Evolutionary conservation across 140 eudicot genomes (phyloP), one percentile per base, ranked within the genome.

Genomic region (Senecio squalidus): DNA sequence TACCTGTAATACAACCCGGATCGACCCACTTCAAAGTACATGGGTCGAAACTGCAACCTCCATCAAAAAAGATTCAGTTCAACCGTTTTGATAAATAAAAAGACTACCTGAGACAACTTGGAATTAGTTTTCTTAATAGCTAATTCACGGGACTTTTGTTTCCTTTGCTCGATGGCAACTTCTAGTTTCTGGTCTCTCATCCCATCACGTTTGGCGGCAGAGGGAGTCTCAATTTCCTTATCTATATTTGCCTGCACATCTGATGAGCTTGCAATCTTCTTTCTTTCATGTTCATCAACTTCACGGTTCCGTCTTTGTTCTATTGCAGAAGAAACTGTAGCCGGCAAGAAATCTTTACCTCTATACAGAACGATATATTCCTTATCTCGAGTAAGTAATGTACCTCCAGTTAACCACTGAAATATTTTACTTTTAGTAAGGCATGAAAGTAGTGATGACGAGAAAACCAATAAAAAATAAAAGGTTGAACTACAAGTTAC

Each of bases 261-360:
- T 34, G 74, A 25, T 44, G 74, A 67, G 53, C 57, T 67, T 31
- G 13, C 36, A 56, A 40, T 70, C 65, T 7, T 64, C 71, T 56
- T 51, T 33, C 61, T 61, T 69, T 60, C 70, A 43, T 47, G 67
- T 22, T 13, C 73, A 38, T 68, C 74, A 46, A 79, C 56, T 65
- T 56, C 82, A 50, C 33, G 26, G 33, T 77, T 82, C 60, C 98
- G 72, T 79, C 91, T 68, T 60, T 79, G 76, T 75, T 84, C 92
- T 44, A 91, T 74, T 17, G 98, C 96, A 46, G 75, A 77, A 67
- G 98, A 87, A 66, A 81, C 98, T 46, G 91, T 75, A 60, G 96
- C 74, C 21, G 98, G 95, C 50, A 92, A 74, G 64, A 92, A 92
- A 76, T 92, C 98, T 70, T 92, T 92, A 50, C 98, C 98, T 64